Base-by-base conservation (phyloP, 129 eudicot species). In the Silybum marianum region DNA sequence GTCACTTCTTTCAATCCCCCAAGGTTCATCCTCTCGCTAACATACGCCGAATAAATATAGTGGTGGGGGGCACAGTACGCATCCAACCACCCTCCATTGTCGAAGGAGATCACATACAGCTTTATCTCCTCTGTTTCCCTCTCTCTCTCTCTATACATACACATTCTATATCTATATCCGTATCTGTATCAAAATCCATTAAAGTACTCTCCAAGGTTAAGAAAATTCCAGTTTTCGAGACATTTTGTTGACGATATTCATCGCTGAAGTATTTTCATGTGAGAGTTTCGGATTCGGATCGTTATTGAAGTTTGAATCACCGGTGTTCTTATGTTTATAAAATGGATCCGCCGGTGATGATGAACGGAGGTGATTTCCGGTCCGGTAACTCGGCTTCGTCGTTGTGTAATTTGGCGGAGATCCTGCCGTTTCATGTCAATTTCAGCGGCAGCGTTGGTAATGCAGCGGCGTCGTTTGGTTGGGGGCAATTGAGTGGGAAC, bases 371-470 rank as follows among this genome's bases (percentile, higher is more conserved):
- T 23, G 86, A 84, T 26, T 87, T 77, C 32, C 73, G 87, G 83
- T 72, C 92, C n/a, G 88, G 76, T 58, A 90, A 68, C 80, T 78
- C 86, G 69, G 73, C 85, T 73, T 25, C 86, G 32, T 86, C 86
- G 84, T 84, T 48, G 67, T 83, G 86, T 80, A 95, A 83, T 86
- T 77, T 88, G 74, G 62, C 91, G 58, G 95, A 92, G 95, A 92
- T 92, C 95, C 88, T 97, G 99, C 97, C 91, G 14, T 90, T 90
- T 78, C 88, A 82, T 80, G 82, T 89, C 67, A 89, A 89, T 69
- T 65, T 85, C 9, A 74, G 78, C 21, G 62, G 80, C 14, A 54
- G 62, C 34, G 40, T 58, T 1, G 77, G 76, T 68, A 76, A 79
- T 73, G 81, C 81, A 70, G 34, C 81, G 74, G 34, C 77, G 77